Base-by-base conservation (phyloP, 1,139 yeast species). In the Suhomyces atakaporum region DNA sequence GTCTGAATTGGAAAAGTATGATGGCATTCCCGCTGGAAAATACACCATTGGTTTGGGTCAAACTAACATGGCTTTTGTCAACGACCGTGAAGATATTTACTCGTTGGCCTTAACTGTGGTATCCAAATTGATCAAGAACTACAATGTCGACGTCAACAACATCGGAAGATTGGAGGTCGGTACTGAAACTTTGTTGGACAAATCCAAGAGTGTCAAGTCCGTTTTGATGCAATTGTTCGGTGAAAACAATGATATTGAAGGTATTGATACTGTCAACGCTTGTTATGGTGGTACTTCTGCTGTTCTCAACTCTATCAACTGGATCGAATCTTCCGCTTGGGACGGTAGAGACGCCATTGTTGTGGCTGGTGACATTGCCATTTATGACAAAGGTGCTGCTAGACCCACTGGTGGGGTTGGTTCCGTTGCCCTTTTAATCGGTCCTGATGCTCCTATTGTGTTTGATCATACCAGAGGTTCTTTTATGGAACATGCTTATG, bases 361-460 rank as follows among this genome's bases (percentile, higher is more conserved):
- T 40, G 96, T 90, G 27, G 83, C 94, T 58, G 97, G 97, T 64
- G 99, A 94, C 66, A 92, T 94, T 62, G 98, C 98, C 59, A 84
- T 94, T 53, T 94, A 94, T 68, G 89, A 92, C 53, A 79, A 90
- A 69, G 98, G 98, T 62, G 84, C 95, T 33, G 99, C 99, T 39
- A 84, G 99, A 74, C 98, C 99, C 56, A 92, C 98, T 42, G 99
- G 99, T 62, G 99, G 99, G 69, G 97, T 95, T 42, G 99, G 99
- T 58, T 79, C 95, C 38, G 95, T 92, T 43, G 99, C 99, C 34
- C 57, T 94, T 60, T 80, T 86, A 63, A 85, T 94, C 57, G 99
- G 99, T 36, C 96, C 97, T 38, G 96, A 94, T 59, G 97, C 98
- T 29, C 98, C 98, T 50, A 77, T 94, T 53, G 97, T 87, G 31